phyloP scores from a whole-genome alignment of 495 filamentous ascomycete species.

The Aspergillus nanangensis region DNA sequence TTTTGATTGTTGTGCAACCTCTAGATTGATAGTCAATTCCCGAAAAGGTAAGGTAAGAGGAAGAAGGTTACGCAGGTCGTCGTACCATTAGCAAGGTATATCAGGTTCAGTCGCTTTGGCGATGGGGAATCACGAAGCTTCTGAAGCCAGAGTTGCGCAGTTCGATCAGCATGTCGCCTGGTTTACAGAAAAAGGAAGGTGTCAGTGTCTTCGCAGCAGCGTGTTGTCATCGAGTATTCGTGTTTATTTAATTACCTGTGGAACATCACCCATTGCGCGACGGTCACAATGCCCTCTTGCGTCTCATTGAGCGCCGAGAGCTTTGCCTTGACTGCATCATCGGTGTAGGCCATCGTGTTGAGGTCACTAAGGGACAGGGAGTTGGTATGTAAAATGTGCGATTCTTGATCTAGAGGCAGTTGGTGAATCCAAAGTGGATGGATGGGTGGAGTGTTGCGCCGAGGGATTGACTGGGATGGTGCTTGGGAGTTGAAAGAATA shows the following conservation, averaged over 20 bases:
- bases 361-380: background rate
- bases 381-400: too few relatives aligned
- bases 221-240: too few relatives aligned
- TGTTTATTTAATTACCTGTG: slow-evolving; percentile 74
- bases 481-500: too few relatives aligned
- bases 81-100: slow-evolving; percentile 94
- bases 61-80: background rate
- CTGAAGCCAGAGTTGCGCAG: slow-evolving; percentile 83
- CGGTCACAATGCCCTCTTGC: slow-evolving; percentile 91
- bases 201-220: too few relatives aligned
- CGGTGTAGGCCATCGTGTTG: slow-evolving; percentile 77
- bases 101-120: slow-evolving; percentile 80
- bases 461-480: too few relatives aligned
- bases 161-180: slow-evolving; percentile 86
- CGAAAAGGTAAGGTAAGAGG: background rate
- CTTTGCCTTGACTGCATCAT: slow-evolving; percentile 90
- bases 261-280: slow-evolving; percentile 99
- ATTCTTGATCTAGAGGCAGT: too few relatives aligned
- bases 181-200: slow-evolving; percentile 1
- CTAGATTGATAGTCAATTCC: slow-evolving; percentile 42
- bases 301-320: slow-evolving; percentile 92
- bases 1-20: slow-evolving; percentile 93
- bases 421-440: background rate
- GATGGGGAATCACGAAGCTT: slow-evolving; percentile 78
- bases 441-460: too few relatives aligned